Evolutionary conservation across 805 yeast species (phyloP).

Genomic region (Ogataea salicorniae): DNA sequence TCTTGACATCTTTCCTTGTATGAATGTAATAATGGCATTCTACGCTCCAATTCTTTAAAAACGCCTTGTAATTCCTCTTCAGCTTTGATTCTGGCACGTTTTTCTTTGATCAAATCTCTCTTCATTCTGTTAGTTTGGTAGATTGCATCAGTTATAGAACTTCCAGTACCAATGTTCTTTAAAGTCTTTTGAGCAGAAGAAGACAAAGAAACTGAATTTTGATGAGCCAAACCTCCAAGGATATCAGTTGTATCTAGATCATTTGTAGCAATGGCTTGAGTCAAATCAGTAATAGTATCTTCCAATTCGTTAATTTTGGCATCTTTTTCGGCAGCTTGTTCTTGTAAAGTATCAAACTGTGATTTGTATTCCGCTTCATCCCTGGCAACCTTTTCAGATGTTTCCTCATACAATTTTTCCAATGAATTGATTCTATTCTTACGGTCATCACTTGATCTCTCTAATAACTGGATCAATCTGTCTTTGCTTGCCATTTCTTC

Average conservation of each 20-base stretch:
- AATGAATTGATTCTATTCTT: constrained; percentile 47
- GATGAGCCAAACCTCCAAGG: constrained; percentile 18
- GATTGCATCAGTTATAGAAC: constrained; percentile 62
- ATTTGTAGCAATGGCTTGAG: constrained; percentile 17
- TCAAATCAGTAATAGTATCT: constrained; percentile 38
- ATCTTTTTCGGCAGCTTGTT: constrained; percentile 32
- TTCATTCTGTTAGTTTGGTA: constrained; percentile 60
- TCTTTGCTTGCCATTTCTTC: constrained; percentile 60
- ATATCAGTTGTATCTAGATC: constrained; percentile 13
- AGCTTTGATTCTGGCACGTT: constrained; percentile 62
- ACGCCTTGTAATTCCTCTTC: constrained; percentile 68
- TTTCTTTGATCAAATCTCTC: constrained; percentile 64
- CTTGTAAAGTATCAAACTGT: constrained; percentile 32
- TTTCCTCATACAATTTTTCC: constrained; percentile 41
- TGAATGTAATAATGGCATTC: constrained; percentile 69
- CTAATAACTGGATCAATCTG: constrained; percentile 52
- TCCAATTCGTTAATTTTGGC: constrained; percentile 39
- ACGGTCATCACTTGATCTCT: constrained; percentile 48
- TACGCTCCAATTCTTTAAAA: constrained; percentile 68
- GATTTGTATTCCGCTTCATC: constrained; percentile 33
- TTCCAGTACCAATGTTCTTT: constrained; percentile 35
- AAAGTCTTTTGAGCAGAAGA: constrained; percentile 57
- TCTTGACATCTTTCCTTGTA: constrained; percentile 55
- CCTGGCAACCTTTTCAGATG: constrained; percentile 35
- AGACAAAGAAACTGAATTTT: constrained; percentile 33